phyloP scores from a whole-genome alignment of 805 yeast species.

The Candida suzukii region DNA sequence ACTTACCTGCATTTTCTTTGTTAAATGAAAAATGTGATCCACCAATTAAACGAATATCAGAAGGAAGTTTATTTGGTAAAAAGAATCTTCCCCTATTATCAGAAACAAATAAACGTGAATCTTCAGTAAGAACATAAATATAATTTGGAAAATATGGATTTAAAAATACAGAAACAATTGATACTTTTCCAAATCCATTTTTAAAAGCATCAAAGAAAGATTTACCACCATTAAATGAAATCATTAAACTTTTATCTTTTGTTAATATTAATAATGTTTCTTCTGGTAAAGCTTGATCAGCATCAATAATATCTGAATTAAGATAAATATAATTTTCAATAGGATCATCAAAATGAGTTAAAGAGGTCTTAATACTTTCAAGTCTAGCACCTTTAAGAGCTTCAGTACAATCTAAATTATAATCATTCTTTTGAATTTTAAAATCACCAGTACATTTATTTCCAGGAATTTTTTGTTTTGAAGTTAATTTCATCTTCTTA shows the following conservation, averaged over 20 bases:
- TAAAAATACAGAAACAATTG: constrained; percentile 44
- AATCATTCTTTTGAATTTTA: constrained; percentile 10
- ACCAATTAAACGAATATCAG: constrained; percentile 30
- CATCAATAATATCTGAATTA: constrained; percentile 43
- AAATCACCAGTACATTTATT: constrained; percentile 13
- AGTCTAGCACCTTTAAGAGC: constrained; percentile 4
- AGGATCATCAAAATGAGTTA: neutral
- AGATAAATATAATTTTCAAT: constrained; percentile 48
- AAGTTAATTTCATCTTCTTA: constrained; percentile 14
- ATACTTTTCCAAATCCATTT: constrained; percentile 23
- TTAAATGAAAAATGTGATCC: constrained; percentile 52
- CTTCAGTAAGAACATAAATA: constrained; percentile 44
- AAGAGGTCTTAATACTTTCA: neutral
- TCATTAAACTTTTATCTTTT: constrained; percentile 39
- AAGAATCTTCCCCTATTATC: constrained; percentile 63
- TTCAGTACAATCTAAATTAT: constrained; percentile 31
- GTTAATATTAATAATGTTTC: constrained; percentile 65
- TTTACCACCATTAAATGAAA: constrained; percentile 68
- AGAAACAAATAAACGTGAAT: constrained; percentile 49
- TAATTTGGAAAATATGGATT: constrained; percentile 56
- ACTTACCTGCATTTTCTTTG: constrained; percentile 43
- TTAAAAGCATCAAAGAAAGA: constrained; percentile 31
- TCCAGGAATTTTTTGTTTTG: constrained; percentile 19
- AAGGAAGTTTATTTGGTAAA: constrained; percentile 39
- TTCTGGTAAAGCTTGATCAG: constrained; percentile 32